Evolutionary conservation across 2,329 filamentous ascomycete species (phyloP).

Genomic region (Zarea fungicola): DNA sequence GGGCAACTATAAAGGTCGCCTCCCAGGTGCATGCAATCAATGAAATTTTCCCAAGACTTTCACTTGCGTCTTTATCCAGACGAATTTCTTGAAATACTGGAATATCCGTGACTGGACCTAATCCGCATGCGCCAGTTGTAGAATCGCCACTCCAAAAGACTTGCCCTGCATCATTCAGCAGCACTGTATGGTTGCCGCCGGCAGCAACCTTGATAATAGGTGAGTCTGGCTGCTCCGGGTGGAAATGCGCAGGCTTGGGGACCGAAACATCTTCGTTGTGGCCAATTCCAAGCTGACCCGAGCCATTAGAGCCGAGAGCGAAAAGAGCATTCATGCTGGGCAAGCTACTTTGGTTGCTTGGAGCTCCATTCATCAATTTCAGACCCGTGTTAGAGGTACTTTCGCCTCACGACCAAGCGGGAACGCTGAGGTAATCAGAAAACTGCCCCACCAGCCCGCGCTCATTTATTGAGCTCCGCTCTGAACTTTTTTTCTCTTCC

Average conservation of each 20-base stretch:
- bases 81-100: slow-evolving; percentile 36
- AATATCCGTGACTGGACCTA: slow-evolving; percentile 25
- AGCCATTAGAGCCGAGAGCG: slow-evolving; percentile 71
- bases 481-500: slow-evolving; percentile 14
- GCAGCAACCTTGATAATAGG: slow-evolving; percentile 41
- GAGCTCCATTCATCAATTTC: background rate
- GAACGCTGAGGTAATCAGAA: slow-evolving; percentile 12
- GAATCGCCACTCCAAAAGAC: slow-evolving; percentile 63
- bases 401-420: background rate
- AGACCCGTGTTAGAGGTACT: too few species aligned
- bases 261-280: slow-evolving; percentile 66
- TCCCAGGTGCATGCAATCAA: slow-evolving; percentile 74
- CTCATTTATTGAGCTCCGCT: slow-evolving; percentile 9
- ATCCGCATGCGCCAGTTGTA: slow-evolving; percentile 49
- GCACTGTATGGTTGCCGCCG: slow-evolving; percentile 83
- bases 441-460: background rate
- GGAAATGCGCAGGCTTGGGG: slow-evolving; percentile 58
- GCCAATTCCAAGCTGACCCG: slow-evolving; percentile 66
- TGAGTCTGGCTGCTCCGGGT: slow-evolving; percentile 31
- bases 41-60: slow-evolving; percentile 24
- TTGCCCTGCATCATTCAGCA: slow-evolving; percentile 55
- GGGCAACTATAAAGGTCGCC: slow-evolving; percentile 57
- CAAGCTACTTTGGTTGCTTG: background rate
- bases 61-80: slow-evolving; percentile 26
- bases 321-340: slow-evolving; percentile 50